Evolutionary conservation across 495 filamentous ascomycete genomes (phyloP), one percentile per base, ranked within the genome.

Genomic region (Hapsidospora chrysogenum): DNA sequence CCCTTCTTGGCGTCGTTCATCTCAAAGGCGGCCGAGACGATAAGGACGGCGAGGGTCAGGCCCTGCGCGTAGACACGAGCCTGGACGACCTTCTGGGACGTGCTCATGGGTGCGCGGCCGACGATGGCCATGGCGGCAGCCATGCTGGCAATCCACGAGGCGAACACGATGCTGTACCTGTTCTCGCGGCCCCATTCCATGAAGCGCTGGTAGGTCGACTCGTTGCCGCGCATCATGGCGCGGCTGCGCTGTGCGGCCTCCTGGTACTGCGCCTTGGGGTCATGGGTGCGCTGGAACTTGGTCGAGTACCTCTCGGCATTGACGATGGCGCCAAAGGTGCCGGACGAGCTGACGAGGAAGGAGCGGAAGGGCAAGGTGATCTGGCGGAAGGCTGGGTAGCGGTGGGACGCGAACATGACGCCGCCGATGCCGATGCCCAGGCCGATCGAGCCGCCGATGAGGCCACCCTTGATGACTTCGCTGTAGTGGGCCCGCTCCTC

Each of bases 21-120:
- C 75, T 97, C 89, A 49, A 96, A 80, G 13, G 73, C 84, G 26
- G 92, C 87, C 38, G 74, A 80, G 20, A 82, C 84, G 46, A 93
- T 63, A 40, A 97, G 59, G 35, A 96, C 83, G 49, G 80, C 81
- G 13, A 97, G 59, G 32, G 89, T 95, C 47, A 94, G 59, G 11
- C 85, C 85, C 62, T 97, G 89, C n/a, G 89, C 89, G 60, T 96
- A 96, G 41, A 97, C 78, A 66, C 89, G 75, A 8, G 92, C 92
- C 66, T 97, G 89, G 14, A 97, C 89, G 17, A 97, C 63, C 66
- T 97, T 97, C 70, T 97, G 89, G 44, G 64, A 54, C 1, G 68
- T 71, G 14, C 64, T 72, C 5, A 96, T 56, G 32, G 68, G 72
- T 56, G 82, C 86, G 40, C 82, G 68, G 35, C 77, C 68, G 28